These are phyloP conservation scores for Paragyromitra xinjiangensis DNA, from an alignment of 495 filamentous ascomycete genomes.

Conservation along the genomic window DNA sequence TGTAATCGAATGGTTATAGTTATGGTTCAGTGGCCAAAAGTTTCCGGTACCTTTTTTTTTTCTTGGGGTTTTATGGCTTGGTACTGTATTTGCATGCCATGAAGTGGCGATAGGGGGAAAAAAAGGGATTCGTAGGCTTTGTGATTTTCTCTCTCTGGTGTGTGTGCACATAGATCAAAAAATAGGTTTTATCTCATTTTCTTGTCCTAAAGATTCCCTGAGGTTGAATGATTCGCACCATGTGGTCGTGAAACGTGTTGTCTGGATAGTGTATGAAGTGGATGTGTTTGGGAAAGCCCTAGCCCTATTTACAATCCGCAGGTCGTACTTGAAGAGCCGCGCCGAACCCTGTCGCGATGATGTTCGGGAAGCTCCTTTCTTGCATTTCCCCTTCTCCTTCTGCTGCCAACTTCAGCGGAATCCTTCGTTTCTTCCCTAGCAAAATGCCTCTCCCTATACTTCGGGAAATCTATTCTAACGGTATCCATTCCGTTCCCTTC, in stretches of 20 bases:
- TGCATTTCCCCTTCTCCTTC: background rate
- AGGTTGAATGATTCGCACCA: constrained; percentile 3
- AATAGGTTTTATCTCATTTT: constrained; percentile 38
- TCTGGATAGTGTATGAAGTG: constrained; percentile 1
- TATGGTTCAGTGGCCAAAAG: constrained; percentile 53
- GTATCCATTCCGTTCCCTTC: constrained; percentile 73
- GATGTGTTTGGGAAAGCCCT: constrained; percentile 15
- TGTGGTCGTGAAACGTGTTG: constrained; percentile 34
- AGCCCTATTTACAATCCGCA: constrained; percentile 36
- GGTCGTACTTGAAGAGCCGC: constrained; percentile 11
- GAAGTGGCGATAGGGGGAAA: constrained; percentile 44
- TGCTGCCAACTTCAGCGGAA: constrained; percentile 22
- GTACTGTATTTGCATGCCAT: constrained; percentile 45
- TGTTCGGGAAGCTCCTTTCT: constrained; percentile 33
- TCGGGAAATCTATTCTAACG: constrained; percentile 68
- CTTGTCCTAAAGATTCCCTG: background rate
- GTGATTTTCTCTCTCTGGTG: constrained; percentile 31
- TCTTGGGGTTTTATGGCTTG: constrained; percentile 55
- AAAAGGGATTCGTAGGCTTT: constrained; percentile 48
- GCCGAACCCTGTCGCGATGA: background rate
- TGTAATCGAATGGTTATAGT: constrained; percentile 50
- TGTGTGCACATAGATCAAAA: constrained; percentile 55
- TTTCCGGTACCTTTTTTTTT: constrained; percentile 51
- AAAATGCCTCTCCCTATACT: constrained; percentile 84
- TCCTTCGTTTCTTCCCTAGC: constrained; percentile 18